These are phyloP conservation scores for Vaccinium vitisidaea DNA, from an alignment of 148 eudicot species.

Conservation along the genomic window DNA sequence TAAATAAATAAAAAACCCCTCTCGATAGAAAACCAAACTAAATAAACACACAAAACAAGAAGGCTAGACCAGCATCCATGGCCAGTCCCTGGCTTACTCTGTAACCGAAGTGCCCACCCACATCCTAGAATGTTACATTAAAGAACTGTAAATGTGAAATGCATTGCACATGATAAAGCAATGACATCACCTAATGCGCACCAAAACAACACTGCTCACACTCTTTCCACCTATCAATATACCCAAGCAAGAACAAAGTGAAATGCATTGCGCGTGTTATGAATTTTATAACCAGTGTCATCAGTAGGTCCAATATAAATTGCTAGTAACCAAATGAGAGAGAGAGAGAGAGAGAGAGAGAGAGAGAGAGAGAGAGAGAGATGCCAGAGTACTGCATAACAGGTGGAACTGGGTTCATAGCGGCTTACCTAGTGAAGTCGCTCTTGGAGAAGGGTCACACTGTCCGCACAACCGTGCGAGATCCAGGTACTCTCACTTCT, in stretches of 20 bases:
- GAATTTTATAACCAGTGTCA: background rate
- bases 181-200: background rate
- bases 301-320: background rate
- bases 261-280: background rate
- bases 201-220: constrained; percentile 7
- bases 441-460: constrained; percentile 62
- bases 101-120: background rate
- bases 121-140: background rate
- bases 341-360: constrained; percentile 14
- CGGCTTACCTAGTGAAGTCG: constrained; percentile 65
- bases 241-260: background rate
- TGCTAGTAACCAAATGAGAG: constrained; percentile 1
- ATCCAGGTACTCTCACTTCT: constrained; percentile 59
- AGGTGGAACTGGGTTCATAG: constrained; percentile 93
- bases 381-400: constrained; percentile 91
- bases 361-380: constrained; percentile 15
- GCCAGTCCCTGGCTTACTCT: background rate
- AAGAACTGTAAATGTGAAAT: background rate
- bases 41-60: background rate
- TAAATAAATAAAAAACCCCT: background rate
- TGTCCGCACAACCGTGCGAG: constrained; percentile 78
- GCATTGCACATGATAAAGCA: background rate
- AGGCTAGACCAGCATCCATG: background rate
- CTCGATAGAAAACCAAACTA: background rate
- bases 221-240: background rate